phyloP scores from a whole-genome alignment of 2,329 filamentous ascomycete species.

The Fusarium proliferatum region DNA sequence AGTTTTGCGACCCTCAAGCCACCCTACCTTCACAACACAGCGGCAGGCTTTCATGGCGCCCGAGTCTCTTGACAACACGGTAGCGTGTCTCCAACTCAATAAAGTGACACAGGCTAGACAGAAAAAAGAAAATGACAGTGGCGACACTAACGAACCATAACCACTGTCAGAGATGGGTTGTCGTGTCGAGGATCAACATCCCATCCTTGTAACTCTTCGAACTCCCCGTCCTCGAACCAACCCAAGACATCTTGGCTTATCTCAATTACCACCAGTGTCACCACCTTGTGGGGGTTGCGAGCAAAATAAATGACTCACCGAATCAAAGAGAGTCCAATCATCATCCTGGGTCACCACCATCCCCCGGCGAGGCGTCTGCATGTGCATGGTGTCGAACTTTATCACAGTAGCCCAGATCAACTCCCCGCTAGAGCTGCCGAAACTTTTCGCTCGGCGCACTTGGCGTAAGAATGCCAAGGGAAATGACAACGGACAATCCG shows the following conservation, averaged over 20 bases:
- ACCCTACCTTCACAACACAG: rapidly evolving
- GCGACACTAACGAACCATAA: background rate
- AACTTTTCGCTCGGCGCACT: background rate
- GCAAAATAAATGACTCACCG: slow-evolving; percentile 39
- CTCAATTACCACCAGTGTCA: slow-evolving; percentile 31
- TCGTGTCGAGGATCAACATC: background rate
- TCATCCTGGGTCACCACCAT: background rate
- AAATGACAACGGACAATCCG: background rate
- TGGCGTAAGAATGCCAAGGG: slow-evolving; percentile 15
- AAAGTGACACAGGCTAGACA: too few species aligned
- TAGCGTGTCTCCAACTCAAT: background rate
- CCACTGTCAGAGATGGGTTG: background rate
- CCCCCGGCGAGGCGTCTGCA: slow-evolving; percentile 28
- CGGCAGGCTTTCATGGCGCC: background rate
- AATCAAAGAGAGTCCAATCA: slow-evolving; percentile 9
- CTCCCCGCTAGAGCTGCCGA: slow-evolving; percentile 31
- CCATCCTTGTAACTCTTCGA: background rate
- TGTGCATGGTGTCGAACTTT: background rate
- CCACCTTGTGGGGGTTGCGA: slow-evolving; percentile 24
- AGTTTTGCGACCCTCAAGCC: background rate
- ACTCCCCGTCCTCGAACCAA: background rate
- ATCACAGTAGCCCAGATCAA: slow-evolving; percentile 12
- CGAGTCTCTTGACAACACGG: background rate
- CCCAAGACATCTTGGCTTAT: slow-evolving; percentile 31
- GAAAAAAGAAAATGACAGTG: background rate